Base-by-base conservation (phyloP, 257 asterid species). In the Lavandula angustifolia region DNA sequence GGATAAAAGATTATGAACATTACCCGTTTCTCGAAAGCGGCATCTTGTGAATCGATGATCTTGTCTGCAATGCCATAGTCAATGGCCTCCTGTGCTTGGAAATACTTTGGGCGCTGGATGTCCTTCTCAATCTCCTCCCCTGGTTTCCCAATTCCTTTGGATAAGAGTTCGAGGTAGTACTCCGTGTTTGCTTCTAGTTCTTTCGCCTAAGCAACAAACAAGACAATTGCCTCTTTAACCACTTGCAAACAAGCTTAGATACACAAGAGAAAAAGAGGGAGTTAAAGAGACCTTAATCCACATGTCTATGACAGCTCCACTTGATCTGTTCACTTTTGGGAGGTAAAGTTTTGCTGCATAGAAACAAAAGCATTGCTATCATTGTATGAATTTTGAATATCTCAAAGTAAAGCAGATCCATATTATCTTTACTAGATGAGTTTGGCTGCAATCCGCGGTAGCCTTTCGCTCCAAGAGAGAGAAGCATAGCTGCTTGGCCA, bases 401-500 rank as follows among this genome's bases (percentile, higher is more conserved):
- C 18, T 17, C 40, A 66, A 44, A n/a, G 66, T 38, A 56, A 57
- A 64, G 40, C 53, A 38, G 37, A 32, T 3, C 11, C 41, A 53
- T 35, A 37, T 9, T 56, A 67, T 66, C 67, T 88, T 85, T 85
- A 92, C 98, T 92, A 57, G 89, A 80, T 60, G 91, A 68, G 70
- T 82, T 75, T 46, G 96, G 95, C 80, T 76, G 95, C 60, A 85
- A 37, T 43, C 82, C 96, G 44, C 96, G 98, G 71, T 76, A 72
- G 14, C 98, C 98, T 72, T 83, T 89, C 32, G 79, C 72, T 75
- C 98, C 98, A 69, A 85, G 81, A 62, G 92, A 72, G 34, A 92
- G 75, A 82, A 92, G 96, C 96, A 92, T 87, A 38, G 91, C 98
- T 31, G 98, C 98, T 85, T 92, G 98, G 72, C 98, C 98, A 62